Conservation (phyloP, 169 alveolate genomes). For the Cryptosporidium xiaoi region DNA sequence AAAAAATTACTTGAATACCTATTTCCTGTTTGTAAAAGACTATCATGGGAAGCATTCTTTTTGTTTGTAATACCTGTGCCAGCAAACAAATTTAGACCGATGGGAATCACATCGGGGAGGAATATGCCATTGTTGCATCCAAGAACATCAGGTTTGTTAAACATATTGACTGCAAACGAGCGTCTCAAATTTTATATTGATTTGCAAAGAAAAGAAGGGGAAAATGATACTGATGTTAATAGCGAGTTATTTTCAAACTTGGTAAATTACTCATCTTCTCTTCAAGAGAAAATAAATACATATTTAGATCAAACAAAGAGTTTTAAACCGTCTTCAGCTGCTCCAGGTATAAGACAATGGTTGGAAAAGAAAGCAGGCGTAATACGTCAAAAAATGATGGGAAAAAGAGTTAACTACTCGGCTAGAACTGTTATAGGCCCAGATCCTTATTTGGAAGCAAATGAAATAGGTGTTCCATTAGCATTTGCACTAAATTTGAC, state of each 20-base stretch:
- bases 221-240: slow-evolving; percentile 76
- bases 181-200: slow-evolving; percentile 41
- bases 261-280: slow-evolving; percentile 53
- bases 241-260: slow-evolving; percentile 69
- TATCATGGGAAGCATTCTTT: slow-evolving; percentile 81
- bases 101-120: slow-evolving; percentile 74
- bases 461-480: slow-evolving; percentile 96
- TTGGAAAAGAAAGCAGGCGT: slow-evolving; percentile 97
- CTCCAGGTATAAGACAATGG: slow-evolving; percentile 93
- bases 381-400: slow-evolving; percentile 98
- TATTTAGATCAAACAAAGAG: slow-evolving; percentile 79
- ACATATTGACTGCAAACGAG: slow-evolving; percentile 80
- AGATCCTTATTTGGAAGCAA: slow-evolving; percentile 96
- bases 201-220: slow-evolving; percentile 53
- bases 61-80: slow-evolving; percentile 85
- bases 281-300: slow-evolving; percentile 57
- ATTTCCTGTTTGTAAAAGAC: slow-evolving; percentile 81
- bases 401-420: slow-evolving; percentile 98
- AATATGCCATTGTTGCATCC: slow-evolving; percentile 79
- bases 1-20: slow-evolving; percentile 79
- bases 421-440: slow-evolving; percentile 99
- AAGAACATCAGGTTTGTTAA: slow-evolving; percentile 80
- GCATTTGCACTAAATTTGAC: slow-evolving; percentile 93
- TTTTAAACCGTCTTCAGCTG: slow-evolving; percentile 77
- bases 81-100: slow-evolving; percentile 83